A percentile compares a stretch with the other conserved stretches of the same genome.
These are phyloP conservation scores for Castanea crenata DNA, from an alignment of 306 rosid species.

Conservation along the genomic window DNA sequence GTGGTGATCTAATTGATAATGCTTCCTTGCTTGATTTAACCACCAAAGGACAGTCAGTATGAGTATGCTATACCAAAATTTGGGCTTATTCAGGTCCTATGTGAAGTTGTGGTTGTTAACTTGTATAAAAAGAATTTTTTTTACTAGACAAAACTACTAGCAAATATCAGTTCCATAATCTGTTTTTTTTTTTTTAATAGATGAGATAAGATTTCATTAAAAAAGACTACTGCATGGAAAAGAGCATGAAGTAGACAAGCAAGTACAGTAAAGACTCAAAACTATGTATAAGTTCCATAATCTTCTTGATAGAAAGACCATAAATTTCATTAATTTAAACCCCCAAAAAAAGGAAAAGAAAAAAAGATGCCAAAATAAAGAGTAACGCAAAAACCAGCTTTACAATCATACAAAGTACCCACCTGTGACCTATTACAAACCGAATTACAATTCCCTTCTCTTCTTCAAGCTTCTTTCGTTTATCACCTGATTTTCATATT, in stretches of 20 bases:
- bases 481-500: conserved; percentile 30
- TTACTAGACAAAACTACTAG: neutral
- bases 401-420: conserved; percentile 8
- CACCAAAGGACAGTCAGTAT: neutral
- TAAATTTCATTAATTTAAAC: neutral
- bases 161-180: neutral
- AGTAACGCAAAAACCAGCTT: neutral
- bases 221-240: too few species aligned
- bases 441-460: conserved; percentile 54
- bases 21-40: neutral
- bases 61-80: neutral
- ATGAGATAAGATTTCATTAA: too few species aligned
- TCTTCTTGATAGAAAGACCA: neutral
- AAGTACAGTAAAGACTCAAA: neutral
- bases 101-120: neutral
- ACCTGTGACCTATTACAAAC: conserved; percentile 65
- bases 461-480: conserved; percentile 58
- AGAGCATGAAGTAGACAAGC: neutral
- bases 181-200: neutral
- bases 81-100: neutral
- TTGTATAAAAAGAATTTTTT: neutral
- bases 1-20: neutral
- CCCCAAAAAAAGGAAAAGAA: neutral
- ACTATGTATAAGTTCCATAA: neutral
- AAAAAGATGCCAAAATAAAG: neutral